Evolutionary conservation across 768 basidiomycete species (phyloP).

Genomic region (Naganishia vaughanmartiniae): DNA sequence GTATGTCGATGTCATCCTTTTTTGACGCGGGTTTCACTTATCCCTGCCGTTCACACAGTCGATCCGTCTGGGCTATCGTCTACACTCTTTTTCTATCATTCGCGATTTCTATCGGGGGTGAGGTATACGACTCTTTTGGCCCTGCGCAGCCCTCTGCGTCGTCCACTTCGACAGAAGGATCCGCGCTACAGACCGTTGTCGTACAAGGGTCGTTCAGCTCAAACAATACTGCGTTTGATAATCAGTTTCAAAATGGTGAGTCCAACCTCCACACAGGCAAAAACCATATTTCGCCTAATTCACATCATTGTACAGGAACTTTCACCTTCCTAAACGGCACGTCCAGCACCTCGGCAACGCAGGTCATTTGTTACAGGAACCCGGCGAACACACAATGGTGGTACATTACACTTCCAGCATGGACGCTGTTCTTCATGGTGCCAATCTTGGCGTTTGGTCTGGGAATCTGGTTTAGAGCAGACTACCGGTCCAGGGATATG

Average conservation of each 20-base stretch:
- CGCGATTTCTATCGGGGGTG: conserved; percentile 47
- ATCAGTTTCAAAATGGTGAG: conserved; percentile 40
- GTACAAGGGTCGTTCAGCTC: conserved; percentile 37
- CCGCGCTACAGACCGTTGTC: conserved; percentile 22
- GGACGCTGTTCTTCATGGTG: conserved; percentile 42
- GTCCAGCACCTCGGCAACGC: conserved; percentile 27
- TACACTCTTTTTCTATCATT: conserved; percentile 50
- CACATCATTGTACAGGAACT: conserved; percentile 34
- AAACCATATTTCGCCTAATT: background rate
- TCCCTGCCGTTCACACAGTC: conserved; percentile 2
- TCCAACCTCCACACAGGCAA: background rate
- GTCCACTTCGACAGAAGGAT: conserved; percentile 19
- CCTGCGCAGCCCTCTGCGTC: conserved; percentile 32
- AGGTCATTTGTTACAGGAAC: conserved; percentile 40
- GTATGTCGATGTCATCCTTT: background rate
- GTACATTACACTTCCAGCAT: conserved; percentile 39
- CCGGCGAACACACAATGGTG: conserved; percentile 39
- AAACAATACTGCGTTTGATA: conserved; percentile 40
- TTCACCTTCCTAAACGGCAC: conserved; percentile 49
- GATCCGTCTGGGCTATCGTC: conserved; percentile 50
- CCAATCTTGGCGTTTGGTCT: conserved; percentile 43
- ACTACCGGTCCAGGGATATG: conserved; percentile 41
- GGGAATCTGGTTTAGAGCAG: conserved; percentile 43
- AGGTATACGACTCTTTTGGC: conserved; percentile 46
- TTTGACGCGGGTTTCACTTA: background rate